Evolutionary conservation across 2,329 filamentous ascomycete genomes (phyloP).

Genomic region (Geoglossum cookeanum): DNA sequence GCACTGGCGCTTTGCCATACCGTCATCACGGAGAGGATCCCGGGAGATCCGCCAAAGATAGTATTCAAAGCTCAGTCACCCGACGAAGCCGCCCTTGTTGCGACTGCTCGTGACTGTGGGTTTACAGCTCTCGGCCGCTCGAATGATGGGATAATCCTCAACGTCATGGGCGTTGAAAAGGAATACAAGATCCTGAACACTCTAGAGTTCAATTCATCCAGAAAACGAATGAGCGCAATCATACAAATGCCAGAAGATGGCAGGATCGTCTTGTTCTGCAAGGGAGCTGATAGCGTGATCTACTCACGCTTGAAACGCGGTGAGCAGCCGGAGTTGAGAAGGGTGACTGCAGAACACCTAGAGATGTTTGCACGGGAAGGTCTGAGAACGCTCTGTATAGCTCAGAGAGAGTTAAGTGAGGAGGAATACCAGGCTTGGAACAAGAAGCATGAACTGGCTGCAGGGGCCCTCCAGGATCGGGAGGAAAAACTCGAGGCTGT

Average conservation of each 20-base stretch:
- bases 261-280: conserved; percentile 81
- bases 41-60: conserved; percentile 79
- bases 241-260: conserved; percentile 74
- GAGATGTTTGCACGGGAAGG: conserved; percentile 96
- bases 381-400: conserved; percentile 84
- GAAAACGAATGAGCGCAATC: conserved; percentile 96
- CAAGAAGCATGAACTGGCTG: conserved; percentile 69
- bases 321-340: conserved; percentile 68
- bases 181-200: conserved; percentile 82
- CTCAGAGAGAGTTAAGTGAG: conserved; percentile 60
- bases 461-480: conserved; percentile 63
- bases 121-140: conserved; percentile 77
- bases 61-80: conserved; percentile 95
- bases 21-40: conserved; percentile 75
- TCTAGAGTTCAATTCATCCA: conserved; percentile 89
- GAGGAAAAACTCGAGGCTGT: conserved; percentile 87
- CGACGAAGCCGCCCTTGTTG: conserved; percentile 84
- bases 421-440: conserved; percentile 74
- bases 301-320: conserved; percentile 76
- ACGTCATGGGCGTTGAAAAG: conserved; percentile 69
- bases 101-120: conserved; percentile 85
- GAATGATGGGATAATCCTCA: conserved; percentile 64
- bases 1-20: conserved; percentile 90
- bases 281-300: conserved; percentile 93
- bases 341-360: conserved; percentile 74